Evolutionary conservation across 192 early-diverging fungal species (phyloP).

Genomic region (Glomus cerebriforme): DNA sequence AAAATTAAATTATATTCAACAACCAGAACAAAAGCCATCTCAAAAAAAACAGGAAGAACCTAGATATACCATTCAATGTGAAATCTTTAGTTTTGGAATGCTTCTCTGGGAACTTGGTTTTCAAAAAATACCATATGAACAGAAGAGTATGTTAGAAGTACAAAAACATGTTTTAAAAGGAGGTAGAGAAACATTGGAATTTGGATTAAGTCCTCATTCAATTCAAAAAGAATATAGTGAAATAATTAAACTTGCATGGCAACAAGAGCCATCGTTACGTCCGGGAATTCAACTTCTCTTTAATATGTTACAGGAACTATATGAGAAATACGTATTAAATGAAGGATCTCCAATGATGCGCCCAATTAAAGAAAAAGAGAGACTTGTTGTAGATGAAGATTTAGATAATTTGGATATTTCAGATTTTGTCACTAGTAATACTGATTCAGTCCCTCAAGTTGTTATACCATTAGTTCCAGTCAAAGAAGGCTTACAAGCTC

Average conservation of each 20-base stretch:
- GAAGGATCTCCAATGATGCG: neutral
- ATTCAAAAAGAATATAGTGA: neutral
- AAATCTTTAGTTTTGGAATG: constrained; percentile 31
- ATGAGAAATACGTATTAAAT: neutral
- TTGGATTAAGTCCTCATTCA: neutral
- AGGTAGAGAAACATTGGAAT: neutral
- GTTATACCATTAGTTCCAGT: neutral
- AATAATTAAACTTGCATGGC: constrained; percentile 11
- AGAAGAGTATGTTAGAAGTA: neutral
- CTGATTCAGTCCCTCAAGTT: neutral
- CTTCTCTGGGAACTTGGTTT: constrained; percentile 8
- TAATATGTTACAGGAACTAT: neutral
- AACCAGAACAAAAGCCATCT: neutral
- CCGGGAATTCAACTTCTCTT: neutral
- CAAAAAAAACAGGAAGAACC: neutral
- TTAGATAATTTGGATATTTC: neutral
- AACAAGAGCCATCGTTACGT: constrained; percentile 1
- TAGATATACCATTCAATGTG: constrained; percentile 29
- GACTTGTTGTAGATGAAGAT: neutral
- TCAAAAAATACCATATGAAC: constrained; percentile 2
- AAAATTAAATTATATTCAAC: neutral
- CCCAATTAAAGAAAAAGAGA: too few relatives aligned
- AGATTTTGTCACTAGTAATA: neutral
- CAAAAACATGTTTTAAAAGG: constrained; percentile 7
- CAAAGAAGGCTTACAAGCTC: neutral